Conservation (phyloP, 2,329 filamentous ascomycete genomes). For the Coccinonectria pachysandricola region DNA sequence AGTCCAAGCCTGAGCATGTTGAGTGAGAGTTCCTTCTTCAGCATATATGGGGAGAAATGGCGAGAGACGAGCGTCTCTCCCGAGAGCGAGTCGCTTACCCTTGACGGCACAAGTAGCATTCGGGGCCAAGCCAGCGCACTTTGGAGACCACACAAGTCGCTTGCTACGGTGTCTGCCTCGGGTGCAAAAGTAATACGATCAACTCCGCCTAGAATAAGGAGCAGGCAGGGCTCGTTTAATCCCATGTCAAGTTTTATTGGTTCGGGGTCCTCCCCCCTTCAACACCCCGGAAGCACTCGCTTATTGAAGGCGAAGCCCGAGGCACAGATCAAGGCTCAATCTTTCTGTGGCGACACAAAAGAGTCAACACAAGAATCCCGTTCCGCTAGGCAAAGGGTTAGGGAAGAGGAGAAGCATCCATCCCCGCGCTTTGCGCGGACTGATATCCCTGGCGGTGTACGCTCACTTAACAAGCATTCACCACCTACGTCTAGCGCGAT, state of each 20-base stretch:
- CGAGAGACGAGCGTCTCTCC: constrained; percentile 14
- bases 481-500: constrained; percentile 52
- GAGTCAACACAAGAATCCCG: constrained; percentile 16
- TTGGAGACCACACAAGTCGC: constrained; percentile 13
- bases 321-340: constrained; percentile 22
- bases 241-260: constrained; percentile 39
- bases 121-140: constrained; percentile 9
- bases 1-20: constrained; percentile 55
- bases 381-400: constrained; percentile 15
- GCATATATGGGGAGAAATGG: constrained; percentile 46
- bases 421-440: constrained; percentile 39
- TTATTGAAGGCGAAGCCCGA: constrained; percentile 16
- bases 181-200: too few relatives aligned
- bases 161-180: too few relatives aligned
- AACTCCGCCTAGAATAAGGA: constrained; percentile 21
- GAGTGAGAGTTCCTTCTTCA: constrained; percentile 58
- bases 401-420: constrained; percentile 38
- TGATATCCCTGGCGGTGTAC: constrained; percentile 30
- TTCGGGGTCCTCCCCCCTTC: constrained; percentile 41
- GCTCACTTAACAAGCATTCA: constrained; percentile 32
- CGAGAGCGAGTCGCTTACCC: constrained; percentile 21
- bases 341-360: too few relatives aligned
- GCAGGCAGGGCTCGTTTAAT: constrained; percentile 27
- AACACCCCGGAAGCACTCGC: constrained; percentile 34
- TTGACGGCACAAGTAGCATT: constrained; percentile 17